Conservation (phyloP, 495 filamentous ascomycete genomes). For the Xylaria scruposa region DNA sequence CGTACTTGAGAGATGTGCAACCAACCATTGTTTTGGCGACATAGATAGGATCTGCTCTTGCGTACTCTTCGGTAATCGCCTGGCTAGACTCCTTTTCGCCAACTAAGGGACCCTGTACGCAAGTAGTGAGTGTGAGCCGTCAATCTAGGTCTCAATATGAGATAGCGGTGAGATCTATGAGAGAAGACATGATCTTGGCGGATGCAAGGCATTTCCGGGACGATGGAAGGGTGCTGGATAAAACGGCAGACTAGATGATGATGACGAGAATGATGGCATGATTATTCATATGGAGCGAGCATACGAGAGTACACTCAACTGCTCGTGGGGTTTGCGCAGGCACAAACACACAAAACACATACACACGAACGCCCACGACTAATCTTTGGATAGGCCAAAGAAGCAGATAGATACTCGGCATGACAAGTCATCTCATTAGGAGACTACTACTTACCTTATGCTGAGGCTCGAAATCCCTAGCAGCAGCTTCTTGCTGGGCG, state of each 20-base stretch:
- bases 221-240: background rate
- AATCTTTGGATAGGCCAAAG: background rate
- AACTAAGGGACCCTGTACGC: slow-evolving; percentile 77
- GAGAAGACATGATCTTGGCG: background rate
- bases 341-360: slow-evolving; percentile 11
- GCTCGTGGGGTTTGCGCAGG: background rate
- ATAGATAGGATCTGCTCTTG: slow-evolving; percentile 85
- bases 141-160: background rate
- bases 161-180: background rate
- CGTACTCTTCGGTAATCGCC: slow-evolving; percentile 84
- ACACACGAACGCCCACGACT: background rate
- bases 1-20: slow-evolving; percentile 23
- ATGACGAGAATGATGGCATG: background rate
- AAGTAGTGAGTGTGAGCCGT: slow-evolving; percentile 27
- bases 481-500: slow-evolving; percentile 61
- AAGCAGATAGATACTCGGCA: background rate
- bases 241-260: background rate
- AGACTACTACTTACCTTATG: slow-evolving; percentile 60
- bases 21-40: slow-evolving; percentile 85
- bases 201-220: background rate
- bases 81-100: slow-evolving; percentile 78
- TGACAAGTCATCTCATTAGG: slow-evolving; percentile 19
- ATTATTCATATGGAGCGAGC: background rate
- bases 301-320: background rate
- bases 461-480: slow-evolving; percentile 69